Percentiles rank a stretch among this genome's conserved stretches.
These are phyloP conservation scores for Davidsoniella australis DNA, from an alignment of 2,329 filamentous ascomycete species.

Conservation along the genomic window DNA sequence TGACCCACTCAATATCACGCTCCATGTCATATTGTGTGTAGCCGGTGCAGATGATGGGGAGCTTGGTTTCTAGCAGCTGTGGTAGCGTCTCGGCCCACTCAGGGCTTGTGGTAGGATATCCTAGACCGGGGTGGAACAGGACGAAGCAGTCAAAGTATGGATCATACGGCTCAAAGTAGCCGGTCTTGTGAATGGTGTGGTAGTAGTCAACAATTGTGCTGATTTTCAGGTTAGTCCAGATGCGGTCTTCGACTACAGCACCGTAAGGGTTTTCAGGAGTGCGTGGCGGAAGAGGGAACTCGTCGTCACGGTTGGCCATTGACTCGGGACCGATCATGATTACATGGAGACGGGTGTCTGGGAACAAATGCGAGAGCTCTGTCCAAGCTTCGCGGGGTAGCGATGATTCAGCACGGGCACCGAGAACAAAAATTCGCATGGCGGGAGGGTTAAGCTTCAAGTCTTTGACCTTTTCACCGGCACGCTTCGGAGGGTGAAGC, in stretches of 20 bases:
- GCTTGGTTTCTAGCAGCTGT: conserved; percentile 81
- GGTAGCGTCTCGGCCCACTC: conserved; percentile 91
- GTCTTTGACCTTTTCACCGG: conserved; percentile 56
- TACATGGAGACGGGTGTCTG: conserved; percentile 74
- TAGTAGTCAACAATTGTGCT: conserved; percentile 97
- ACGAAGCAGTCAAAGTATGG: conserved; percentile 98
- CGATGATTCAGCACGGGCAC: conserved; percentile 92
- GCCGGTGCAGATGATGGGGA: conserved; percentile 83
- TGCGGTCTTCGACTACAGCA: conserved; percentile 79
- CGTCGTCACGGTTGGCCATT: conserved; percentile 83
- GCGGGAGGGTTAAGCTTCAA: conserved; percentile 72
- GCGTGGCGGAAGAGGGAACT: conserved; percentile 78
- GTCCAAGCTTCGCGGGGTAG: conserved; percentile 87
- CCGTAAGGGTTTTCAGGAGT: conserved; percentile 82
- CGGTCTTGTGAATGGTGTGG: conserved; percentile 83
- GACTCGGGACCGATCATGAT: conserved; percentile 92
- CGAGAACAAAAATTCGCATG: conserved; percentile 80
- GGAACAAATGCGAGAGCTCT: conserved; percentile 87
- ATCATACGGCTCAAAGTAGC: conserved; percentile 84
- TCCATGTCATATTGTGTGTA: conserved; percentile 95
- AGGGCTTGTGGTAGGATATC: conserved; percentile 80
- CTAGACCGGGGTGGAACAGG: conserved; percentile 89
- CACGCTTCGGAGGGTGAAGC: conserved; percentile 67
- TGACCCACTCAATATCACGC: conserved; percentile 78
- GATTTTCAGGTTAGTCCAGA: conserved; percentile 84